Percentiles rank a stretch among this genome's conserved stretches.
phyloP scores from a whole-genome alignment of 257 asterid species.

The Osmanthus fragrans region DNA sequence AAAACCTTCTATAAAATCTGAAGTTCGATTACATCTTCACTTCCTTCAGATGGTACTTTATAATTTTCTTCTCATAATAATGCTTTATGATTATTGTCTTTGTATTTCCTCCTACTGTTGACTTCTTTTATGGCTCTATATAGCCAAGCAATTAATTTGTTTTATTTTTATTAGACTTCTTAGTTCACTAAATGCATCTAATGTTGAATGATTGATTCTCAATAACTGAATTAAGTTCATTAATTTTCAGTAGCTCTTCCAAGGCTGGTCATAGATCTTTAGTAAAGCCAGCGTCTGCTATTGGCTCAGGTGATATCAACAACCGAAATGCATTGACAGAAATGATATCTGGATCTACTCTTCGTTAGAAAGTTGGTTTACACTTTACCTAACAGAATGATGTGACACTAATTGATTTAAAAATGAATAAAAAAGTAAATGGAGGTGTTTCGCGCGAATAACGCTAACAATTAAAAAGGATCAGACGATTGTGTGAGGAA shows the following conservation, averaged over 20 bases:
- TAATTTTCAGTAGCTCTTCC: slow-evolving; percentile 31
- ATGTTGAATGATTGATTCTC: slow-evolving; percentile 19
- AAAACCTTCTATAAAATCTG: background rate
- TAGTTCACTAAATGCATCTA: slow-evolving; percentile 5
- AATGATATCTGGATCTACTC: background rate
- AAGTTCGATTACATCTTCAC: no score
- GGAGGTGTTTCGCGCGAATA: no score
- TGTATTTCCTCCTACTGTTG: background rate
- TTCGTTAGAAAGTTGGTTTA: background rate
- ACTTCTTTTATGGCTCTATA: background rate
- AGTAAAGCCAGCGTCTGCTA: slow-evolving; percentile 46
- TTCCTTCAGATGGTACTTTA: background rate
- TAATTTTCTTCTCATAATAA: background rate
- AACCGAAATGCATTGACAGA: slow-evolving; percentile 5
- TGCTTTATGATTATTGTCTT: background rate
- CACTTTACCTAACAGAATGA: no score
- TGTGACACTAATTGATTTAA: no score
- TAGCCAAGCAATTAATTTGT: background rate
- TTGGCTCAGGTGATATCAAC: slow-evolving; percentile 43
- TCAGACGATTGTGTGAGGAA: no score
- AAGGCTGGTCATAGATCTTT: slow-evolving; percentile 26
- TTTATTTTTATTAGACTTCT: background rate
- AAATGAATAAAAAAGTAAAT: no score
- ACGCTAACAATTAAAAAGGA: no score
- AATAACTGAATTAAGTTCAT: slow-evolving; percentile 35